These are phyloP conservation scores for Simplicillium aogashimaense DNA, from an alignment of 2,329 filamentous ascomycete species.

Conservation along the genomic window DNA sequence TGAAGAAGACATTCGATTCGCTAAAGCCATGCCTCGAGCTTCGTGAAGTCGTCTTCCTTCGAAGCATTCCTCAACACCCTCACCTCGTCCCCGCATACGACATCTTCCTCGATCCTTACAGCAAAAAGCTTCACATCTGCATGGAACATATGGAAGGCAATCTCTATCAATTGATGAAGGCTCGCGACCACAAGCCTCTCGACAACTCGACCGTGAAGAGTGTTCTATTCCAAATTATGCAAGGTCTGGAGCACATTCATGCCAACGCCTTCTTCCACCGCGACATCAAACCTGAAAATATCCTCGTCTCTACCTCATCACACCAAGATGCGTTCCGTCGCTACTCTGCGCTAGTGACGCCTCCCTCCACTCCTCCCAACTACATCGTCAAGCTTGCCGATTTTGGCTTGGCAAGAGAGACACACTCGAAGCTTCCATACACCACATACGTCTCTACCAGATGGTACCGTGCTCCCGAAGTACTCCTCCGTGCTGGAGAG, in stretches of 20 bases:
- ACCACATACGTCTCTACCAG: constrained; percentile 97
- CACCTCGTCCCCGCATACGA: constrained; percentile 96
- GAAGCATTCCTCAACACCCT: constrained; percentile 75
- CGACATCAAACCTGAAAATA: constrained; percentile 99
- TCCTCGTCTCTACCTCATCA: constrained; percentile 85
- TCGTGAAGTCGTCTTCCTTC: constrained; percentile 91
- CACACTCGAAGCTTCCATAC: constrained; percentile 90
- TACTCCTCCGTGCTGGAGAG: constrained; percentile 84
- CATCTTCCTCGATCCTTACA: constrained; percentile 95
- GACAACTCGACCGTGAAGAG: constrained; percentile 92
- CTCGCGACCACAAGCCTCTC: constrained; percentile 86
- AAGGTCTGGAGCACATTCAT: constrained; percentile 93
- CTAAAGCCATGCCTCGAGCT: constrained; percentile 85
- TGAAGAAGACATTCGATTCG: constrained; percentile 99
- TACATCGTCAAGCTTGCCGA: constrained; percentile 99
- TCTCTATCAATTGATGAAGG: constrained; percentile 97
- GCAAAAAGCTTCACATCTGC: constrained; percentile 90
- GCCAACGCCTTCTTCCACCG: constrained; percentile 96
- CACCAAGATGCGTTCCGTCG: constrained; percentile 83
- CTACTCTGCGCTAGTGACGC: constrained; percentile 88
- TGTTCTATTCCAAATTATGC: constrained; percentile 94
- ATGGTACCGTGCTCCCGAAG: constrained; percentile 96
- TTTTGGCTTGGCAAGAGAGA: constrained; percentile 95
- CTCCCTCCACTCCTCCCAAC: constrained; percentile 82
- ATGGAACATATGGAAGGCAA: constrained; percentile 99